A percentile compares a stretch with the other conserved stretches of the same genome.
Evolutionary conservation across 257 asterid species (phyloP).

Genomic region (Echites panduratus): DNA sequence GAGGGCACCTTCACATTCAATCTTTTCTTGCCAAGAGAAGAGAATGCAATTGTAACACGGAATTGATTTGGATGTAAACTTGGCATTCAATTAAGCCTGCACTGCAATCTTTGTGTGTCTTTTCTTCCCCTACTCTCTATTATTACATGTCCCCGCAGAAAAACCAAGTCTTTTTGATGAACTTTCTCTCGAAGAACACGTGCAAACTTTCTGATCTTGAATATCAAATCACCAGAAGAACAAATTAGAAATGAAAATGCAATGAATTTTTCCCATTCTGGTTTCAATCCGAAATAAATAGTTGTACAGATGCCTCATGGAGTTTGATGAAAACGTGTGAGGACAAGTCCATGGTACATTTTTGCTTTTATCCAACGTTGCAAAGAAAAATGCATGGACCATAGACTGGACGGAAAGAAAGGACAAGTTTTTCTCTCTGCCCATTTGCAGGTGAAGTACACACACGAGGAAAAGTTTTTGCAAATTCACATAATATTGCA

Average conservation of each 20-base stretch:
- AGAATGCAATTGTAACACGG: conserved; percentile 5
- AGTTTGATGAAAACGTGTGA: neutral
- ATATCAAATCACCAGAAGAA: neutral
- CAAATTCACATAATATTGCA: too few relatives aligned
- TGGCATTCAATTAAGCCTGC: neutral
- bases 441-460: neutral
- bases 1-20: too few relatives aligned
- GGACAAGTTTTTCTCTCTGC: neutral
- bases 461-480: neutral
- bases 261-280: conserved; percentile 14
- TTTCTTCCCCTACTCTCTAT: neutral
- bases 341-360: neutral
- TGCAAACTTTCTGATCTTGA: neutral
- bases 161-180: neutral
- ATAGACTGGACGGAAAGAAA: neutral
- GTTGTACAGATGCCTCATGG: neutral
- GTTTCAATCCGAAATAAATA: neutral
- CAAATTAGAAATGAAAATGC: neutral
- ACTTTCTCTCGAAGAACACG: neutral
- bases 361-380: neutral
- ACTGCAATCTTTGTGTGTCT: neutral
- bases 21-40: neutral
- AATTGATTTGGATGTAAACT: neutral
- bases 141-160: neutral
- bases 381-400: neutral